phyloP scores from a whole-genome alignment of 352 stramenopile genomes.

The Pythium utonaiense region DNA sequence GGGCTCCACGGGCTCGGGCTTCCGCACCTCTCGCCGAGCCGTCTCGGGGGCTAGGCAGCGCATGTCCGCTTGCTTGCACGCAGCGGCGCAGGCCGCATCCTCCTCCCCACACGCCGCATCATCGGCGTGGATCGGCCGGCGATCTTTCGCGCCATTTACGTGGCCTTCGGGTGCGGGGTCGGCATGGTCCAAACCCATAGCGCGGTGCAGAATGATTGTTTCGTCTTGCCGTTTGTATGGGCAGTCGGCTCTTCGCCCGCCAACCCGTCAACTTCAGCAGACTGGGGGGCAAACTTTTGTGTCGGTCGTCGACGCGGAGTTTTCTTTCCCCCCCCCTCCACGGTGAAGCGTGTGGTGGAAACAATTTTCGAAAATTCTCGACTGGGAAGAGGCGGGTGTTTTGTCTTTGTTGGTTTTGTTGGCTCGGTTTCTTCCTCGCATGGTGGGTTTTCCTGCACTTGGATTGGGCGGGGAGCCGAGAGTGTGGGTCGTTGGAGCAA shows the following conservation, averaged over 20 bases:
- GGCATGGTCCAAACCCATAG: constrained; percentile 50
- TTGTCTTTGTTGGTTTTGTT: constrained; percentile 13
- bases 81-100: not conserved
- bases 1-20: constrained; percentile 1
- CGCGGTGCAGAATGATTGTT: constrained; percentile 40
- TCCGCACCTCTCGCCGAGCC: constrained; percentile 3
- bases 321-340: constrained; percentile 3
- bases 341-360: constrained; percentile 15
- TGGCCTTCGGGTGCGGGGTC: constrained; percentile 13
- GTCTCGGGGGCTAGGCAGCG: not conserved
- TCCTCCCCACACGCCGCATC: constrained; percentile 11
- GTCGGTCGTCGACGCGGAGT: constrained; percentile 8
- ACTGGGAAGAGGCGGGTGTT: constrained; percentile 16
- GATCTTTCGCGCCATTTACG: constrained; percentile 20
- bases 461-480: not conserved
- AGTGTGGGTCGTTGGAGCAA: constrained; percentile 15
- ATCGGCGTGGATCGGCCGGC: constrained; percentile 15
- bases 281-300: constrained; percentile 30
- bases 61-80: not conserved
- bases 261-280: constrained; percentile 3
- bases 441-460: not conserved
- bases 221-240: constrained; percentile 41
- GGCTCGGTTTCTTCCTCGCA: constrained; percentile 1
- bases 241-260: not conserved
- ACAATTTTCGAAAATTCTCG: constrained; percentile 33